Conservation (phyloP, 129 eudicot genomes). For the Artemisia annua region DNA sequence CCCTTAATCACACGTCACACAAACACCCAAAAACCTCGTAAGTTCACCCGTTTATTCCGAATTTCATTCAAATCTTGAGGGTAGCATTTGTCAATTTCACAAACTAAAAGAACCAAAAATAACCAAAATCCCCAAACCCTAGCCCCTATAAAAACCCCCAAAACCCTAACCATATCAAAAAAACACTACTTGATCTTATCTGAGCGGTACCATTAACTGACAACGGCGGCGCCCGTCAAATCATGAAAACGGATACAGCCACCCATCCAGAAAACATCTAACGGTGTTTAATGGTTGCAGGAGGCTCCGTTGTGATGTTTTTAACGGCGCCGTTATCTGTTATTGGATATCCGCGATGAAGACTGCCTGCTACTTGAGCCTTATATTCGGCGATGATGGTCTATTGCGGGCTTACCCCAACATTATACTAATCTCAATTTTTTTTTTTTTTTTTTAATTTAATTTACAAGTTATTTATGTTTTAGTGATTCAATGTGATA, state of each 20-base stretch:
- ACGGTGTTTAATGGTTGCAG: slow-evolving; percentile 36
- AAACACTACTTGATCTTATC: slow-evolving; percentile 83
- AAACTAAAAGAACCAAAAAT: too few species aligned
- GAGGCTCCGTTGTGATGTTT: slow-evolving; percentile 41
- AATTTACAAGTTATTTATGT: background rate
- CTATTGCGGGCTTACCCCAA: slow-evolving; percentile 51
- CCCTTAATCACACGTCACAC: too few species aligned
- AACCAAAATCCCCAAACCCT: too few species aligned
- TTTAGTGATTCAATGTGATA: too few species aligned
- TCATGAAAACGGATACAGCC: slow-evolving; percentile 18
- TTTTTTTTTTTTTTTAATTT: background rate
- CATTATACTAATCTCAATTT: background rate
- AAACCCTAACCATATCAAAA: slow-evolving; percentile 1
- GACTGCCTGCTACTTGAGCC: slow-evolving; percentile 76
- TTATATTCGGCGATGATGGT: slow-evolving; percentile 52
- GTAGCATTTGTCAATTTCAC: too few species aligned
- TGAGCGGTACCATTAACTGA: slow-evolving; percentile 36
- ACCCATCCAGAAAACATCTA: slow-evolving; percentile 26
- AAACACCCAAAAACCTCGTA: too few species aligned
- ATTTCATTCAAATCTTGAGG: too few species aligned
- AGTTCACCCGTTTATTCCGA: too few species aligned
- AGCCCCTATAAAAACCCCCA: background rate
- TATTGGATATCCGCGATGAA: slow-evolving; percentile 46
- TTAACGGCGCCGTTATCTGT: slow-evolving; percentile 12
- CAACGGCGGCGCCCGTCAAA: slow-evolving; percentile 30